Conservation (phyloP, 257 asterid genomes). For the Rhazya stricta region DNA sequence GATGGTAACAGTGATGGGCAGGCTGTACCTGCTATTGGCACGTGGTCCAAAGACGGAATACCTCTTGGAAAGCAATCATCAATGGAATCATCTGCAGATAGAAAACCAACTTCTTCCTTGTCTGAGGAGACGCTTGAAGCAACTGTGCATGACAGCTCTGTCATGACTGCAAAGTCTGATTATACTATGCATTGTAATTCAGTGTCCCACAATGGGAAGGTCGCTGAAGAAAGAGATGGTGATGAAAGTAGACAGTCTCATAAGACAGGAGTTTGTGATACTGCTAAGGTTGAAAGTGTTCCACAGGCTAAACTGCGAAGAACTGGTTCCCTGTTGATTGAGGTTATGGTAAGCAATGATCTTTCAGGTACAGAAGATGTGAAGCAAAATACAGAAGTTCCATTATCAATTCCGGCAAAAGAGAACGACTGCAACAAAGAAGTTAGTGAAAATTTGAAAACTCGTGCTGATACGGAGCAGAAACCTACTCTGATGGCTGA, state of each 20-base stretch:
- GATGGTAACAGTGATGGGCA: slow-evolving; percentile 22
- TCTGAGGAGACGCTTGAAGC: slow-evolving; percentile 32
- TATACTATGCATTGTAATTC: slow-evolving; percentile 19
- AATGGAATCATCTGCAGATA: slow-evolving; percentile 17
- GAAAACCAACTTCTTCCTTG: slow-evolving; percentile 22
- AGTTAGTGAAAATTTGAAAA: slow-evolving; percentile 24
- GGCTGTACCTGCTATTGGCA: slow-evolving; percentile 24
- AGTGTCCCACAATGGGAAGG: slow-evolving; percentile 17
- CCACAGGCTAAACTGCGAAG: too few species aligned
- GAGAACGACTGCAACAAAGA: slow-evolving; percentile 17
- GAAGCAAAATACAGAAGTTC: slow-evolving; percentile 23
- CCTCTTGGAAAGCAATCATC: slow-evolving; percentile 26
- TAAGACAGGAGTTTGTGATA: slow-evolving; percentile 20
- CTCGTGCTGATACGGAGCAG: slow-evolving; percentile 18
- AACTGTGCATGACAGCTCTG: slow-evolving; percentile 24
- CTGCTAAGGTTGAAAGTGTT: neutral
- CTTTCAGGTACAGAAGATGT: slow-evolving; percentile 19
- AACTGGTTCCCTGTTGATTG: slow-evolving; percentile 6
- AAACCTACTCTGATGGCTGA: slow-evolving; percentile 16
- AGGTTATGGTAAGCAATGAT: slow-evolving; percentile 18
- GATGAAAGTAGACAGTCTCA: slow-evolving; percentile 21
- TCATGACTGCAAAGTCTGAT: slow-evolving; percentile 27
- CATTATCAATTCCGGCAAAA: slow-evolving; percentile 7
- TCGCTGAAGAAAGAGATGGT: slow-evolving; percentile 25
- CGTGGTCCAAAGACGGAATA: slow-evolving; percentile 29